Percentiles rank a stretch among this genome's conserved stretches.
These are phyloP conservation scores for Cercospora citrullina DNA, from an alignment of 2,329 filamentous ascomycete species.

Conservation along the genomic window DNA sequence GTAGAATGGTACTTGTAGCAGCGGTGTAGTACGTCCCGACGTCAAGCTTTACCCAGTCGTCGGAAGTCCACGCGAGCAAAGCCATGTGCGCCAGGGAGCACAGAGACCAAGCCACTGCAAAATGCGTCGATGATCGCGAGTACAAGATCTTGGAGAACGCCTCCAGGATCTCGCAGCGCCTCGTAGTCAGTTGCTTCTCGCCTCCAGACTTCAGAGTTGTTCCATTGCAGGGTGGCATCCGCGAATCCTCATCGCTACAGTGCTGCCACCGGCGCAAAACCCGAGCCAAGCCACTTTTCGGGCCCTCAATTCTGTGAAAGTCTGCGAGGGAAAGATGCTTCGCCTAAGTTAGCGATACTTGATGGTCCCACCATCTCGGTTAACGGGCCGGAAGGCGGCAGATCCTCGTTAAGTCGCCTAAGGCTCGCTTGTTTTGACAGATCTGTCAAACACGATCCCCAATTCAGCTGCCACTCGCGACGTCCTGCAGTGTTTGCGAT, in stretches of 20 bases:
- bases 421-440: constrained; percentile 16
- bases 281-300: constrained; percentile 7
- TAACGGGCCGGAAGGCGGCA: constrained; percentile 2
- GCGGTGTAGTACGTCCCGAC: not conserved
- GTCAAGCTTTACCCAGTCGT: constrained; percentile 11
- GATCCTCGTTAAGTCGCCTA: constrained; percentile 7
- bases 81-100: constrained; percentile 7
- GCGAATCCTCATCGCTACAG: constrained; percentile 4
- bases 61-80: constrained; percentile 16
- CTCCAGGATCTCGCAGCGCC: constrained; percentile 5
- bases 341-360: constrained; percentile 23
- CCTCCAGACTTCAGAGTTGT: constrained; percentile 4
- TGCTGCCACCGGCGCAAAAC: not conserved
- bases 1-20: constrained; percentile 2
- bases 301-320: not conserved
- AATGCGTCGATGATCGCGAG: constrained; percentile 17
- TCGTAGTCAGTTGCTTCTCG: constrained; percentile 6
- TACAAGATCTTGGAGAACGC: constrained; percentile 12
- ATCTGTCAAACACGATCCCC: constrained; percentile 1
- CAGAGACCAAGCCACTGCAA: constrained; percentile 15
- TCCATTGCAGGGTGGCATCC: constrained; percentile 25
- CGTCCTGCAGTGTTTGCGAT: not conserved
- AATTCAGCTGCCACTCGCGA: constrained; percentile 9
- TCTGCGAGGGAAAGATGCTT: constrained; percentile 11
- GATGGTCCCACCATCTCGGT: constrained; percentile 15